These are phyloP conservation scores for Skeletonema potamos DNA, from an alignment of 108 stramenopile genomes.

Conservation along the genomic window DNA sequence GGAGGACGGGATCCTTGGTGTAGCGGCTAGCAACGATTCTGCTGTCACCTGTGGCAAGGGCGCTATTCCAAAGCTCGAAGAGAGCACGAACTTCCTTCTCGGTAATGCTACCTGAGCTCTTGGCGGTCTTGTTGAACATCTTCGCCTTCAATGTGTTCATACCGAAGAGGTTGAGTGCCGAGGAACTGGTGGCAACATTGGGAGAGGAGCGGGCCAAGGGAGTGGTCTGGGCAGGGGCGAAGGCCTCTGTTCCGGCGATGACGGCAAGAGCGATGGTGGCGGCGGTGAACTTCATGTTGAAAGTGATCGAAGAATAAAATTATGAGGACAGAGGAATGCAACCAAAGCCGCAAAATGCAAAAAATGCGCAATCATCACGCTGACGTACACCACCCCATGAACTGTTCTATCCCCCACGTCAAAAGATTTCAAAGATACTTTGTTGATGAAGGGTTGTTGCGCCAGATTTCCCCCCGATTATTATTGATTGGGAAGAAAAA, in stretches of 20 bases:
- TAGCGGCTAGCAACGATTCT: slow-evolving; percentile 59
- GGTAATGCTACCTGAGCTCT: slow-evolving; percentile 10
- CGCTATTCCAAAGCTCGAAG: slow-evolving; percentile 61
- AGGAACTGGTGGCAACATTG: background rate
- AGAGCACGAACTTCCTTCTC: slow-evolving; percentile 55
- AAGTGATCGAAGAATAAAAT: background rate
- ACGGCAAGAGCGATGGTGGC: background rate
- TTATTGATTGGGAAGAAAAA: background rate
- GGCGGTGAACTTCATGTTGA: background rate
- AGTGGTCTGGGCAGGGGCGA: background rate
- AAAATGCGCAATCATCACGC: background rate
- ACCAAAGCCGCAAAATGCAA: background rate
- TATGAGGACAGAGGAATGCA: background rate
- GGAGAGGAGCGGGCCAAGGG: background rate
- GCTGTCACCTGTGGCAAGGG: slow-evolving; percentile 61
- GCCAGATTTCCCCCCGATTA: background rate
- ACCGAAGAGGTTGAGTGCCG: background rate
- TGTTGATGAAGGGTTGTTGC: background rate
- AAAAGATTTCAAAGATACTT: background rate
- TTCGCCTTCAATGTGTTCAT: background rate
- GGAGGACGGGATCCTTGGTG: slow-evolving; percentile 49
- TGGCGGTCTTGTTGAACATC: background rate
- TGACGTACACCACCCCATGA: background rate
- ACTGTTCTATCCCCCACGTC: background rate
- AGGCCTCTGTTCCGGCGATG: background rate